phyloP scores from a whole-genome alignment of 2,329 filamentous ascomycete species.

The Alternaria metachromatica region DNA sequence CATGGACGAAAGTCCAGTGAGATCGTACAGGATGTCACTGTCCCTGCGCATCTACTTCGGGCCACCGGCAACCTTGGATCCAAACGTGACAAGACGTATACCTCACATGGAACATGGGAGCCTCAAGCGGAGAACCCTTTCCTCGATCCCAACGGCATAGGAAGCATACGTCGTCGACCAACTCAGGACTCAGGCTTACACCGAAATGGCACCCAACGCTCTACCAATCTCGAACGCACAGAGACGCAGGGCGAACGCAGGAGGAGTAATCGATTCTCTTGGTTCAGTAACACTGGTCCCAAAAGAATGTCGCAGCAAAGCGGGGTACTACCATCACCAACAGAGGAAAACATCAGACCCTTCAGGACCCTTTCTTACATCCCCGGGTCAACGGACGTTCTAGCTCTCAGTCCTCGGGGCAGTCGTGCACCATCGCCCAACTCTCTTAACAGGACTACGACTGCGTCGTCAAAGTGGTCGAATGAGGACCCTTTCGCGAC shows the following conservation, averaged over 20 bases:
- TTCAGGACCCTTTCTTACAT: slow-evolving; percentile 8
- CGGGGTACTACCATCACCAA: neutral
- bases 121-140: slow-evolving; percentile 19
- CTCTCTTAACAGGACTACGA: neutral
- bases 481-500: slow-evolving; percentile 21
- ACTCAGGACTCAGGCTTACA: slow-evolving; percentile 3
- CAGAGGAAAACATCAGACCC: neutral
- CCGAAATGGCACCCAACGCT: slow-evolving; percentile 9
- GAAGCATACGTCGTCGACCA: slow-evolving; percentile 10
- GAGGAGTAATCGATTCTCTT: slow-evolving; percentile 5
- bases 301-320: slow-evolving; percentile 1
- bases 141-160: slow-evolving; percentile 13
- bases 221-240: slow-evolving; percentile 8
- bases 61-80: slow-evolving; percentile 22
- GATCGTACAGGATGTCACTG: slow-evolving; percentile 22
- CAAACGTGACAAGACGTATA: slow-evolving; percentile 17
- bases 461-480: slow-evolving; percentile 4
- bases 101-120: slow-evolving; percentile 20
- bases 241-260: slow-evolving; percentile 5
- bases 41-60: slow-evolving; percentile 31
- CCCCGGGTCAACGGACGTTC: slow-evolving; percentile 1
- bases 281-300: neutral
- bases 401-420: slow-evolving; percentile 4
- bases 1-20: slow-evolving; percentile 8
- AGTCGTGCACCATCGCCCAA: slow-evolving; percentile 11